Conservation (phyloP, 2,329 filamentous ascomycete genomes). For the Apiospora kogelbergensis region DNA sequence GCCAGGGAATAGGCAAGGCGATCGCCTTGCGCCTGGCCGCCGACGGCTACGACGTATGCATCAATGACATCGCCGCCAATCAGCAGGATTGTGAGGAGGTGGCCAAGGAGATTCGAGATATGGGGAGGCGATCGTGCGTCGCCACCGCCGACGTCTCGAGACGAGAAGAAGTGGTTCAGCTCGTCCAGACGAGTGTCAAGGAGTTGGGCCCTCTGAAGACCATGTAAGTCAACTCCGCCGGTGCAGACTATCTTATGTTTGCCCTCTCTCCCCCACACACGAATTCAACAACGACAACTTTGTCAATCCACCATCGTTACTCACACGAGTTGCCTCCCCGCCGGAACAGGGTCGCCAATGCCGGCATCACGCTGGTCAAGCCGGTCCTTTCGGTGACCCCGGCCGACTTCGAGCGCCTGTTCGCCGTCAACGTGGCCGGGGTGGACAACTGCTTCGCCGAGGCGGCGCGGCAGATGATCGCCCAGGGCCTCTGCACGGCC, state of each 20-base stretch:
- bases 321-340: neutral
- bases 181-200: slow-evolving; percentile 52
- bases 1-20: slow-evolving; percentile 52
- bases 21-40: slow-evolving; percentile 63
- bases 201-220: slow-evolving; percentile 51
- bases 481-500: slow-evolving; percentile 48
- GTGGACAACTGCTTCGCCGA: slow-evolving; percentile 64
- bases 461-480: slow-evolving; percentile 65
- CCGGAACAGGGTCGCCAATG: slow-evolving; percentile 56
- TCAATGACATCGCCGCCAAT: slow-evolving; percentile 62
- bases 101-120: slow-evolving; percentile 50
- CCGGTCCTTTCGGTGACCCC: slow-evolving; percentile 55
- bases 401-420: slow-evolving; percentile 57
- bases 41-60: slow-evolving; percentile 65
- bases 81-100: slow-evolving; percentile 50
- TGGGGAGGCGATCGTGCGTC: slow-evolving; percentile 53
- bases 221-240: slow-evolving; percentile 25
- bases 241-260: too few relatives aligned
- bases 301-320: neutral
- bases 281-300: too few relatives aligned
- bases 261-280: too few relatives aligned
- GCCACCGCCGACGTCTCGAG: slow-evolving; percentile 63
- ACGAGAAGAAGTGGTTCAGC: slow-evolving; percentile 45
- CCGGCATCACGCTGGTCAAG: slow-evolving; percentile 60
- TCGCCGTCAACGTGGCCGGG: slow-evolving; percentile 65